Evolutionary conservation across 192 early-diverging fungal genomes (phyloP).

Genomic region (Lunasporangiospora selenospora): DNA sequence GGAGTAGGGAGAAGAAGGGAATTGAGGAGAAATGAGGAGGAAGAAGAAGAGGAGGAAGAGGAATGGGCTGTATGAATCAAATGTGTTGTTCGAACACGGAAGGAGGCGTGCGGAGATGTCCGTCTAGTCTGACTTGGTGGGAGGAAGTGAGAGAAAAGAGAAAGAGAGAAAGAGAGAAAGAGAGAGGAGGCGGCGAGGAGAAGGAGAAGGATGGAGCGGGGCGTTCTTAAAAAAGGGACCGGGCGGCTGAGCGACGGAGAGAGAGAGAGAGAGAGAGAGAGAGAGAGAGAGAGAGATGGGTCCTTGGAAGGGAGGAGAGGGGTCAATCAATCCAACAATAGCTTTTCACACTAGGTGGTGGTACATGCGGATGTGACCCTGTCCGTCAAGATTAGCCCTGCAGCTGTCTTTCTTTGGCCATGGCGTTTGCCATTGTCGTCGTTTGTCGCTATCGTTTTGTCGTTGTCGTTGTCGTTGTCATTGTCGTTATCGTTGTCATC

Average conservation of each 20-base stretch:
- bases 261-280: not conserved
- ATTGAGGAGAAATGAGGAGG: not conserved
- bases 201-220: constrained; percentile 1
- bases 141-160: not conserved
- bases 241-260: not conserved
- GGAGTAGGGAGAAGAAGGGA: not conserved
- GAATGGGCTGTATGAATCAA: not conserved
- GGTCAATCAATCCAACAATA: no score
- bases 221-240: not conserved
- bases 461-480: no score
- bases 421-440: no score
- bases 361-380: no score
- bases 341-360: no score
- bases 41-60: not conserved
- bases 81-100: not conserved
- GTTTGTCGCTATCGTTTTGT: no score
- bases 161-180: constrained; percentile 10
- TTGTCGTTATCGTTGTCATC: no score
- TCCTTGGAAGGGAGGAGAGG: no score
- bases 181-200: not conserved
- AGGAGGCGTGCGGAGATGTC: not conserved
- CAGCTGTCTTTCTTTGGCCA: no score
- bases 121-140: no score
- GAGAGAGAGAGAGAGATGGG: not conserved
- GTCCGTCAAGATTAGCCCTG: no score